Base-by-base conservation (phyloP, 768 basidiomycete genomes). In the Panellus pusillus region DNA sequence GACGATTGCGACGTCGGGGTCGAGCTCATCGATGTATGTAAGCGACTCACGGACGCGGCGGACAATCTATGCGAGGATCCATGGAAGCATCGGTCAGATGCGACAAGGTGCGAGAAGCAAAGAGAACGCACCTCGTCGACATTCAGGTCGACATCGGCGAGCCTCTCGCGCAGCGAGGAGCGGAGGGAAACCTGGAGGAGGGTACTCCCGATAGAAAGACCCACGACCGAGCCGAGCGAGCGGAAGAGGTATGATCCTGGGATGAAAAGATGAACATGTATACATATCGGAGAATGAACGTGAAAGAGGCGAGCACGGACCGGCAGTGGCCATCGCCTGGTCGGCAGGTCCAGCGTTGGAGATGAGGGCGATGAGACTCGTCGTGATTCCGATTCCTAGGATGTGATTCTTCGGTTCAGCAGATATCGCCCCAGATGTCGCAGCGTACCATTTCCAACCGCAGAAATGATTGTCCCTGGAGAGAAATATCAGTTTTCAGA, bases 191-290 rank as follows among this genome's bases (percentile, higher is more conserved):
- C 68, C 63, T 86, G 83, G 0, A 82, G 68, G n/a, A 86, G 61
- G 0, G 83, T 79, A 47, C 81, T 83, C 4, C 79, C 79, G 0
- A 81, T 65, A 0, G 83, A 82, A 1, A 86, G 61, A 1, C 82
- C 81, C 19, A 84, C 67, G 8, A 86, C 81, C 1, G 76, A 76
- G 2, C 84, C 84, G 12, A 86, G 64, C 2, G 83, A 84, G 32
- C 84, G 80, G 72, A 86, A 86, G 32, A 87, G 81, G 63, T 84
- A 85, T 0, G 82, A 84, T 1, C 81, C 84, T 83, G 60, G n/a
- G 7, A 17, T n/a, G 29, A 11, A n/a, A n/a, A n/a, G n/a, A n/a
- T n/a, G n/a, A n/a, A n/a, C n/a, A n/a, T n/a, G n/a, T n/a, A 50
- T 4, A 13, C 24, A 32, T 13, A 8, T 12, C 39, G 19, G 24